phyloP scores from a whole-genome alignment of 345 rosid species.

The Dipteronia sinensis region DNA sequence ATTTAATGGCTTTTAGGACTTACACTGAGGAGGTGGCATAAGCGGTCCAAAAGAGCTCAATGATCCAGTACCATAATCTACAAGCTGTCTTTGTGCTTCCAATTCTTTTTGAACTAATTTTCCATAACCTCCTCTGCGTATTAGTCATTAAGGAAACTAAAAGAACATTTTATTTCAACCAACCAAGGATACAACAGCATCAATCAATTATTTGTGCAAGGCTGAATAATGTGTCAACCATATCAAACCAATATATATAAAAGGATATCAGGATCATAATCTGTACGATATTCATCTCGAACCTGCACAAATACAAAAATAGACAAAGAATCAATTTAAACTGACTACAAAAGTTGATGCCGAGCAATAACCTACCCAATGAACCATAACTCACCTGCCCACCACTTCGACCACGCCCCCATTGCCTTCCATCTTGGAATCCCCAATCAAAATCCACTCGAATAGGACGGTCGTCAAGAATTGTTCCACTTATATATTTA shows the following conservation, averaged over 20 bases:
- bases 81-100: slow-evolving; percentile 94
- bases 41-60: slow-evolving; percentile 71
- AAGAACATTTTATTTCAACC: slow-evolving; percentile 17
- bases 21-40: slow-evolving; percentile 68
- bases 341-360: background rate
- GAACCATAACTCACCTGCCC: slow-evolving; percentile 67
- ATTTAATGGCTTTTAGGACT: slow-evolving; percentile 34
- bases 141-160: slow-evolving; percentile 40
- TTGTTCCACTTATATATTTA: slow-evolving; percentile 90
- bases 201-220: background rate
- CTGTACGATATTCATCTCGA: slow-evolving; percentile 98
- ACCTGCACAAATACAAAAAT: slow-evolving; percentile 52
- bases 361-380: slow-evolving; percentile 7
- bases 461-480: slow-evolving; percentile 95
- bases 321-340: slow-evolving; percentile 10
- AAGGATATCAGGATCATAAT: slow-evolving; percentile 99
- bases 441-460: slow-evolving; percentile 99
- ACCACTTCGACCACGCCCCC: slow-evolving; percentile 99
- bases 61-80: slow-evolving; percentile 94
- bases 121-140: slow-evolving; percentile 99
- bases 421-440: slow-evolving; percentile 95
- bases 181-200: background rate
- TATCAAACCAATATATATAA: slow-evolving; percentile 10
- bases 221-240: background rate
- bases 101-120: slow-evolving; percentile 88